Evolutionary conservation across 2,329 filamentous ascomycete genomes (phyloP), one percentile per base, ranked within the genome.

Genomic region (Metarhizium rileyi): DNA sequence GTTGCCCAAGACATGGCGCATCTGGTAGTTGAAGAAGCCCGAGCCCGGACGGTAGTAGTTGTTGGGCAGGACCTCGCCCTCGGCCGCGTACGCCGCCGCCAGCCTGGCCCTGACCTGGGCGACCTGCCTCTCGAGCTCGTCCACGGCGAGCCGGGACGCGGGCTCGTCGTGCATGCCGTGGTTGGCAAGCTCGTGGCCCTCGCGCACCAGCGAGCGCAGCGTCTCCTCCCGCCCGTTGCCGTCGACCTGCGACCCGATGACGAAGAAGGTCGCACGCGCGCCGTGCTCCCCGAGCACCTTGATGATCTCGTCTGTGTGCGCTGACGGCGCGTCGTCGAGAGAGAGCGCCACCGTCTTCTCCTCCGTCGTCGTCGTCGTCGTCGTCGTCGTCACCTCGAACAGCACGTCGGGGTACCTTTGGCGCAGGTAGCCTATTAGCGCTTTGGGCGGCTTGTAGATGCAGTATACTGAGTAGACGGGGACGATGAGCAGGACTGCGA

Each of bases 161-260:
- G 88, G 81, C 70, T 93, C 87, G 66, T 95, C 90, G 63, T 82
- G 78, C 87, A 93, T 90, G 9, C 86, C 90, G 66, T 95, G 90
- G 67, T 95, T 95, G 23, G 79, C 90, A 3, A 95, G 72, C 70
- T 90, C 86, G 63, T 86, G 79, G 22, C 82, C 83, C 45, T 68
- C 70, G 35, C 70, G 69, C n/a, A 87, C 71, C 1, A 86, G 69
- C 36, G 77, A 70, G 41, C 73, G 66, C 28, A 89, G 70, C 3
- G 75, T 65, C 5, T 70, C 68, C 60, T 83, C 75, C 26, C 72
- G 65, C 1, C 76, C 78, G 0, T 71, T 56, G 2, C 76, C 78
- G 0, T 71, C 57, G 9, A 88, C 81, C 68, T 95, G 89, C 3
- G 76, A 77, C 8, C 90, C 90, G 58, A 95, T 95, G 28, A 94